Evolutionary conservation across 1,284 basidiomycete species (phyloP), one percentile per base, ranked within the genome.

Genomic region (Wallemia mellicola): DNA sequence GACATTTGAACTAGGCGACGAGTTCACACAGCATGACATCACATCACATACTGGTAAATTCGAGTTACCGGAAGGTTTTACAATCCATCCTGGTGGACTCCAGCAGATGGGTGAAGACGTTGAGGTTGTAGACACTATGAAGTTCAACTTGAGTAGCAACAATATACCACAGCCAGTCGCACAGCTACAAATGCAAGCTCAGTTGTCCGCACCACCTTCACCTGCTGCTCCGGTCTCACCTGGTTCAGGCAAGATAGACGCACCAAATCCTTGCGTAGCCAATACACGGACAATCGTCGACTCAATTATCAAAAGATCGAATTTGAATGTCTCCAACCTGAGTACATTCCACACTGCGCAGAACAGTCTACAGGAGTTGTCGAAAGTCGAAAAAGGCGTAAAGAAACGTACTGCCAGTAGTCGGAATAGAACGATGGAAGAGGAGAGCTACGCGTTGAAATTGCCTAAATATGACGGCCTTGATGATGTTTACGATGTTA

Each of bases 401-500:
- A 48, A 48, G 19, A 48, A 48, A 54, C 38, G 38, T 7, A 11
- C 38, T 5, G 5, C 38, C 3, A 48, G 38, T 22, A 48, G 38
- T n/a, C 5, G 38, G 14, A 48, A 48, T 22, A 48, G 22, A n/a
- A 48, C 38, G 19, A 48, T 48, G 38, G 38, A 48, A 11, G 38
- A 48, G 38, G 38, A 48, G 38, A 48, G 14, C 14, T 48, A 48
- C 22, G 14, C 38, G 19, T n/a, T 48, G 5, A 48, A 48, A 22
- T n/a, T 48, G 19, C 38, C 14, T n/a, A 48, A 48, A 48, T 11
- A 24, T 24, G 55, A 26, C 17, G 72, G 95, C 7, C 75, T 73
- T 28, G 79, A 76, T 2, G 76, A 76, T 61, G 72, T 71, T 56
- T 87, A 83, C 66, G 75, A 76, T 59, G 77, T 96, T 9, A 72